Conservation (phyloP, 2,329 filamentous ascomycete genomes). For the Fusarium ambrosium region DNA sequence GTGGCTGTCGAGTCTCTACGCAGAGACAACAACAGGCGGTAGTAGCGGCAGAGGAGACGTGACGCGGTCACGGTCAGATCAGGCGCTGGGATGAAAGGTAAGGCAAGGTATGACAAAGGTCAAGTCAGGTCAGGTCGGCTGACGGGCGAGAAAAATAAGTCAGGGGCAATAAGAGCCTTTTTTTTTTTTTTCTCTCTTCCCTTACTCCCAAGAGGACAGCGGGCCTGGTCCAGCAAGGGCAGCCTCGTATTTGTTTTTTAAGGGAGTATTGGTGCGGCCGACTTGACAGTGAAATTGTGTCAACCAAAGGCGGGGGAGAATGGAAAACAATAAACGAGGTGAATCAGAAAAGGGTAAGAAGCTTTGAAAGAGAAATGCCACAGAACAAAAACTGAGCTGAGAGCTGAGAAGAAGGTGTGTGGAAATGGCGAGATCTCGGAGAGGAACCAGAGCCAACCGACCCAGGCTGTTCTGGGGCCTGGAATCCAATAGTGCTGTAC, state of each 20-base stretch:
- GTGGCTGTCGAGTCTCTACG: slow-evolving; percentile 21
- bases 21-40: neutral
- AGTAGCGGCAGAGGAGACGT: slow-evolving; percentile 20
- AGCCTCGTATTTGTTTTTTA: slow-evolving; percentile 26
- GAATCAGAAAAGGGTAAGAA: slow-evolving; percentile 1
- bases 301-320: neutral
- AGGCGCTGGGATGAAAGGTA: slow-evolving; percentile 5
- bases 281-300: neutral
- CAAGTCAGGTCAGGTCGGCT: slow-evolving; percentile 9
- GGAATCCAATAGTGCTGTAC: slow-evolving; percentile 10
- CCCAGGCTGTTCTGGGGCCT: slow-evolving; percentile 14
- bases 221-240: slow-evolving; percentile 43
- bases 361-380: slow-evolving; percentile 1
- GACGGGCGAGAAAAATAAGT: slow-evolving; percentile 16
- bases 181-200: neutral
- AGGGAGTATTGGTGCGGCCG: slow-evolving; percentile 1
- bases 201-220: slow-evolving; percentile 29
- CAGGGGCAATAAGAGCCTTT: slow-evolving; percentile 35
- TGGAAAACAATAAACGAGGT: neutral
- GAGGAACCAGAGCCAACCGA: neutral
- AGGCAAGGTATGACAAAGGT: neutral
- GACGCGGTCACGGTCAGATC: slow-evolving; percentile 40
- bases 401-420: slow-evolving; percentile 5
- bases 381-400: neutral
- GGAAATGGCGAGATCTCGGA: slow-evolving; percentile 17